phyloP scores from a whole-genome alignment of 1,284 basidiomycete species.

The Nidula niveotomentosa region DNA sequence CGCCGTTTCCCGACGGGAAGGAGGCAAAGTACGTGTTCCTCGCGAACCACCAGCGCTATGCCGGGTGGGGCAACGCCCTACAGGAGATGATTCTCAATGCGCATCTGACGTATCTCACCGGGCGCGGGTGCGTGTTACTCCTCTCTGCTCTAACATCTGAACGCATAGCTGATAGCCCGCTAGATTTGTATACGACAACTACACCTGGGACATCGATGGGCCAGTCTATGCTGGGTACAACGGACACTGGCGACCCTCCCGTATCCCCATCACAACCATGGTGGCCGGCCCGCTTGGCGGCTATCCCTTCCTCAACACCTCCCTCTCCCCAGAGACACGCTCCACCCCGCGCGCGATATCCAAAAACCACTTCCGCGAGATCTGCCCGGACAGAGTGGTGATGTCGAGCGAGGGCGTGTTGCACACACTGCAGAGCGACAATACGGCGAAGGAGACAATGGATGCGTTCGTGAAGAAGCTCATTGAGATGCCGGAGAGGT shows the following conservation, averaged over 20 bases:
- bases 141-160: not conserved
- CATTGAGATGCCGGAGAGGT: slow-evolving; percentile 27
- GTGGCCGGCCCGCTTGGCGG: slow-evolving; percentile 21
- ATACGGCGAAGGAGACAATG: slow-evolving; percentile 28
- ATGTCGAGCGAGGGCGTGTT: slow-evolving; percentile 8
- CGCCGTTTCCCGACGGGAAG: slow-evolving; percentile 39
- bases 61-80: slow-evolving; percentile 61
- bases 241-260: slow-evolving; percentile 5
- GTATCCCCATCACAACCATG: slow-evolving; percentile 26
- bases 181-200: slow-evolving; percentile 20
- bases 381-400: slow-evolving; percentile 28
- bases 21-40: slow-evolving; percentile 46
- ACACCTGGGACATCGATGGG: slow-evolving; percentile 6
- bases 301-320: not conserved
- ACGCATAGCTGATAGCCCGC: not conserved
- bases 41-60: slow-evolving; percentile 43
- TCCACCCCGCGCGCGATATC: slow-evolving; percentile 39
- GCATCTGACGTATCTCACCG: slow-evolving; percentile 43
- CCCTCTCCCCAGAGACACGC: slow-evolving; percentile 21
- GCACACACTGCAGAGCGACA: slow-evolving; percentile 14
- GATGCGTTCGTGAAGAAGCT: slow-evolving; percentile 38
- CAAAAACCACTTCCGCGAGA: slow-evolving; percentile 35
- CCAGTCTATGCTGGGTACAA: slow-evolving; percentile 6
- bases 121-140: slow-evolving; percentile 38
- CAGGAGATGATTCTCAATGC: slow-evolving; percentile 54